Percentiles rank a stretch among this genome's conserved stretches.
Conservation (phyloP, 805 yeast species). For the Nakazawaea anatomiae region DNA sequence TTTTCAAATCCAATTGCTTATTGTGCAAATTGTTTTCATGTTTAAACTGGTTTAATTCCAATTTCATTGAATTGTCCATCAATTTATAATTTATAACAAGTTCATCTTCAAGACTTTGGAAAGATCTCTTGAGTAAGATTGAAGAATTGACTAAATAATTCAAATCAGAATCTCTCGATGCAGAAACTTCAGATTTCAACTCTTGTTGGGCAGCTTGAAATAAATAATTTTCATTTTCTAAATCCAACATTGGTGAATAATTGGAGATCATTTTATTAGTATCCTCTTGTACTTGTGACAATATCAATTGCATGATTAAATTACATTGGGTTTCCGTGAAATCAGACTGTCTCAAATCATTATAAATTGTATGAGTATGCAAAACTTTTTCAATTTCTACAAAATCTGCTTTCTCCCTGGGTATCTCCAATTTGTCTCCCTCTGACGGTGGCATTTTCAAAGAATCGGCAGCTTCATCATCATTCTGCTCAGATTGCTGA, state of each 20-base stretch:
- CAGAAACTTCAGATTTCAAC: constrained; percentile 68
- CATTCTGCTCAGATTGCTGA: neutral
- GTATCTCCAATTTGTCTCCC: neutral
- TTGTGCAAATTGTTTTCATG: constrained; percentile 77
- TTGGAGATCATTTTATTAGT: constrained; percentile 41
- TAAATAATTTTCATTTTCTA: constrained; percentile 82
- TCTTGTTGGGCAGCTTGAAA: constrained; percentile 93
- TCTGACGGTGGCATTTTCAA: neutral
- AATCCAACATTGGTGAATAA: constrained; percentile 54
- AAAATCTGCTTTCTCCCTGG: neutral
- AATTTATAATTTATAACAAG: constrained; percentile 48
- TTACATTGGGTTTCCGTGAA: constrained; percentile 59
- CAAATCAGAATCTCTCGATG: constrained; percentile 63
- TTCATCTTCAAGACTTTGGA: constrained; percentile 71
- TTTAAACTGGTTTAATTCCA: constrained; percentile 80
- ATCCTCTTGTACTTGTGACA: constrained; percentile 25
- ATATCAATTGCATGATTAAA: constrained; percentile 42
- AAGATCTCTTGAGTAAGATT: constrained; percentile 65
- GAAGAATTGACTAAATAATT: constrained; percentile 62
- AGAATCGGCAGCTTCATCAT: neutral
- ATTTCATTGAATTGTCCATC: constrained; percentile 67
- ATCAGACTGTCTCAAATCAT: constrained; percentile 48
- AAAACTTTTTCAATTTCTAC: constrained; percentile 32
- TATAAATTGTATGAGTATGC: constrained; percentile 59
- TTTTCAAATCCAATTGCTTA: constrained; percentile 56